Percentiles rank a stretch among this genome's conserved stretches.
Evolutionary conservation across 305 asterid genomes (phyloP).

Genomic region (Fraxinus baroniana): DNA sequence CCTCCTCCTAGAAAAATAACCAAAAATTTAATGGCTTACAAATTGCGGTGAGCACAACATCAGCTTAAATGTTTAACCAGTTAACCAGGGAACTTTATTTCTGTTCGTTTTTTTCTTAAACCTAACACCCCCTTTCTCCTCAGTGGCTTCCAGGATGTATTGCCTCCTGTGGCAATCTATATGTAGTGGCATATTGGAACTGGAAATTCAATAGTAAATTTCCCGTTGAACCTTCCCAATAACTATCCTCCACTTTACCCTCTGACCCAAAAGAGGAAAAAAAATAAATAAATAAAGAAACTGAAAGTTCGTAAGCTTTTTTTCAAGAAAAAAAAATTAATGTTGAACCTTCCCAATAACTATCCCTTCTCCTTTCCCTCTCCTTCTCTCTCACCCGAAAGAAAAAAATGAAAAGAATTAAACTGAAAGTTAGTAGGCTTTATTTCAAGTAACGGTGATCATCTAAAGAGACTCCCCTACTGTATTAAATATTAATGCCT

Average conservation of each 20-base stretch:
- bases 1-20: neutral
- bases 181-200: neutral
- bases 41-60: neutral
- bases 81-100: neutral
- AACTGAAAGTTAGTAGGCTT: neutral
- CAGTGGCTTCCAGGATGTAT: neutral
- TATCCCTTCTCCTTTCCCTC: neutral
- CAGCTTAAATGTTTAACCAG: neutral
- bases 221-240: neutral
- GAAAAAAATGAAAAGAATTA: neutral
- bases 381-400: neutral
- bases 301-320: neutral
- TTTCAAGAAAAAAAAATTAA: neutral
- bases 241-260: neutral
- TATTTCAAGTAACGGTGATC: neutral
- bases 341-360: neutral
- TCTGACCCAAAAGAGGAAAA: neutral
- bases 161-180: neutral
- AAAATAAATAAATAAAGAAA: too few species aligned
- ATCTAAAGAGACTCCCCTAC: neutral
- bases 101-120: neutral
- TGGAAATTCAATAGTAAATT: neutral
- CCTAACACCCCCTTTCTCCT: neutral
- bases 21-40: neutral
- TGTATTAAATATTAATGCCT: too few species aligned